phyloP scores from a whole-genome alignment of 2,329 filamentous ascomycete species.

The Pestalotiopsis fici region DNA sequence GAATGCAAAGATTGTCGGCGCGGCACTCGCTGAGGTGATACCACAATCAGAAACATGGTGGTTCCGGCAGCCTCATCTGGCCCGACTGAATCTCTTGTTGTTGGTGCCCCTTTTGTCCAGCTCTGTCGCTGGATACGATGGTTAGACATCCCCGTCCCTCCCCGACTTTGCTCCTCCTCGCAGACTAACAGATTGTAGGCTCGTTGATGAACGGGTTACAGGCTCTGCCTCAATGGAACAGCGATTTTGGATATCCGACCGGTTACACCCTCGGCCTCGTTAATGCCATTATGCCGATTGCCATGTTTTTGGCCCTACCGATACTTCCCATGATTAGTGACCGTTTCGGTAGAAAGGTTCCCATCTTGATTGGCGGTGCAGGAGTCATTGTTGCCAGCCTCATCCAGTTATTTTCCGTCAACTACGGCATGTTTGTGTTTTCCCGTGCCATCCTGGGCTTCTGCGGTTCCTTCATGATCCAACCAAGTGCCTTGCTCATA shows the following conservation, averaged over 20 bases:
- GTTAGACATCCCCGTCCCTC: slow-evolving; percentile 15
- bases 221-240: slow-evolving; percentile 33
- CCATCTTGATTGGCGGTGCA: background rate
- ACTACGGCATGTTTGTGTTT: slow-evolving; percentile 20
- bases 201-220: slow-evolving; percentile 42
- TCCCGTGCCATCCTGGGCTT: slow-evolving; percentile 26
- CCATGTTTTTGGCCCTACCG: background rate
- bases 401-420: background rate
- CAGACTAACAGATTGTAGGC: slow-evolving; percentile 13
- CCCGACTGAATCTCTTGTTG: slow-evolving; percentile 45
- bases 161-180: background rate
- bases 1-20: slow-evolving; percentile 25
- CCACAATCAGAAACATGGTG: slow-evolving; percentile 41
- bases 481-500: slow-evolving; percentile 23
- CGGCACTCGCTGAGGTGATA: slow-evolving; percentile 30
- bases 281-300: background rate
- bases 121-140: slow-evolving; percentile 40
- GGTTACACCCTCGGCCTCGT: slow-evolving; percentile 25
- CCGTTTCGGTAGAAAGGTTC: background rate
- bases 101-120: slow-evolving; percentile 41
- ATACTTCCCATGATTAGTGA: background rate
- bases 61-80: slow-evolving; percentile 43
- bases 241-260: slow-evolving; percentile 29
- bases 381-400: background rate
- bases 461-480: slow-evolving; percentile 13